These are phyloP conservation scores for Cucurbita maxima DNA, from an alignment of 306 rosid genomes.

Conservation along the genomic window DNA sequence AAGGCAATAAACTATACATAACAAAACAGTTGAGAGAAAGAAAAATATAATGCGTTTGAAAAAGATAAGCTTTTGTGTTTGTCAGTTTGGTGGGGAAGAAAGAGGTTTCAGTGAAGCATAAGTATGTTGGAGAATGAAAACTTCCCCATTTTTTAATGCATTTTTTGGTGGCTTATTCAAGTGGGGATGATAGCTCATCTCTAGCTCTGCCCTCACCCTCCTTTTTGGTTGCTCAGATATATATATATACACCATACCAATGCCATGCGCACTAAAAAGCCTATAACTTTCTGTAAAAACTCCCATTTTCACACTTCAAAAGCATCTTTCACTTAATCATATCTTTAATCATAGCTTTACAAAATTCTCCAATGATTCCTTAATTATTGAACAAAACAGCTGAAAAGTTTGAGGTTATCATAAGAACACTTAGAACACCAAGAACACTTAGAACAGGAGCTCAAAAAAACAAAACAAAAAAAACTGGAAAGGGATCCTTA, in stretches of 20 bases:
- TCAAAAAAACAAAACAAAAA: not conserved
- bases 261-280: slow-evolving; percentile 89
- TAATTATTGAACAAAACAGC: not conserved
- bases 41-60: slow-evolving; percentile 23
- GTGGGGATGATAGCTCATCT: slow-evolving; percentile 18
- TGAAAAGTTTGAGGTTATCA: not conserved
- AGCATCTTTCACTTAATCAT: slow-evolving; percentile 50
- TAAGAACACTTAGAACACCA: not conserved
- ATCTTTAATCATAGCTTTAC: slow-evolving; percentile 62
- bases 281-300: slow-evolving; percentile 19
- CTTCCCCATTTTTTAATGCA: not conserved
- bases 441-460: not conserved
- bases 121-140: slow-evolving; percentile 12
- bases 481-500: not conserved
- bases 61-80: slow-evolving; percentile 44
- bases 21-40: slow-evolving; percentile 21
- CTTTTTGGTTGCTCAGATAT: slow-evolving; percentile 32
- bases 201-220: slow-evolving; percentile 29
- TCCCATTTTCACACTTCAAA: not conserved
- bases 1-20: slow-evolving; percentile 11
- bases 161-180: slow-evolving; percentile 14
- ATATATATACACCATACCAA: slow-evolving; percentile 26
- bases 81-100: slow-evolving; percentile 68
- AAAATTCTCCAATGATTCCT: not conserved
- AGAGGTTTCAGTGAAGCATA: slow-evolving; percentile 29